A percentile compares a stretch with the other conserved stretches of the same genome.
phyloP scores from a whole-genome alignment of 2,329 filamentous ascomycete genomes.

The Colletotrichum lentis region DNA sequence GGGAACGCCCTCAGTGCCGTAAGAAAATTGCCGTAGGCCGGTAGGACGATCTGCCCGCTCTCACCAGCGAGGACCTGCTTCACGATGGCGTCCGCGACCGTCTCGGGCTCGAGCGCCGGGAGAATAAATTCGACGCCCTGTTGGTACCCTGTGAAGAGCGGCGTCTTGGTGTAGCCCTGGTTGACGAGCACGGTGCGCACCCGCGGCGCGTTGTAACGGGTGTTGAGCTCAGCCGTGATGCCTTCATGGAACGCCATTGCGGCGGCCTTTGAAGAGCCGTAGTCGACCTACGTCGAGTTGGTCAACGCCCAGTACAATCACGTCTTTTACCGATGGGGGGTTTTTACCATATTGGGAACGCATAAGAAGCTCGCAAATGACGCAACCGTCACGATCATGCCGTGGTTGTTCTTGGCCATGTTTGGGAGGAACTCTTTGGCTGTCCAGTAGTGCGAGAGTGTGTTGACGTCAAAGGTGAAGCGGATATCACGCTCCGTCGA shows the following conservation, averaged over 20 bases:
- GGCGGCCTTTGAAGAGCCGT: slow-evolving; percentile 71
- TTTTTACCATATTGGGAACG: slow-evolving; percentile 61
- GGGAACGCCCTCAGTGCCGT: slow-evolving; percentile 62
- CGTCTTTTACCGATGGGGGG: too few relatives aligned
- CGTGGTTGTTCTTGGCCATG: slow-evolving; percentile 71
- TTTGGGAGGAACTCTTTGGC: slow-evolving; percentile 71
- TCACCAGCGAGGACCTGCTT: slow-evolving; percentile 65
- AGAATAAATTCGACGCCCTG: slow-evolving; percentile 60
- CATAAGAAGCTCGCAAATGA: slow-evolving; percentile 68
- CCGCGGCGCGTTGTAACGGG: slow-evolving; percentile 67
- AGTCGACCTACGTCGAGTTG: slow-evolving; percentile 59
- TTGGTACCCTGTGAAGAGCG: slow-evolving; percentile 66
- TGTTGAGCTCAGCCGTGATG: slow-evolving; percentile 64
- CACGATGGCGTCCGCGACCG: slow-evolving; percentile 70
- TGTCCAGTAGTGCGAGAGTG: slow-evolving; percentile 73
- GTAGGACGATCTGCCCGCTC: slow-evolving; percentile 65
- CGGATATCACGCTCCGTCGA: slow-evolving; percentile 65
- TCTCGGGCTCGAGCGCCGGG: slow-evolving; percentile 65
- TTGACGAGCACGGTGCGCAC: slow-evolving; percentile 73
- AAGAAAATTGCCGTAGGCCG: slow-evolving; percentile 53
- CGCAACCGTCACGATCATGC: slow-evolving; percentile 76
- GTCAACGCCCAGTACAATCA: not conserved
- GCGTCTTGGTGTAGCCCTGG: slow-evolving; percentile 68
- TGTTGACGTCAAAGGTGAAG: slow-evolving; percentile 76
- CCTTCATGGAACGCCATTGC: slow-evolving; percentile 74